These are phyloP conservation scores for Malassezia yamatoensis DNA, from an alignment of 1,284 basidiomycete species.

Conservation along the genomic window DNA sequence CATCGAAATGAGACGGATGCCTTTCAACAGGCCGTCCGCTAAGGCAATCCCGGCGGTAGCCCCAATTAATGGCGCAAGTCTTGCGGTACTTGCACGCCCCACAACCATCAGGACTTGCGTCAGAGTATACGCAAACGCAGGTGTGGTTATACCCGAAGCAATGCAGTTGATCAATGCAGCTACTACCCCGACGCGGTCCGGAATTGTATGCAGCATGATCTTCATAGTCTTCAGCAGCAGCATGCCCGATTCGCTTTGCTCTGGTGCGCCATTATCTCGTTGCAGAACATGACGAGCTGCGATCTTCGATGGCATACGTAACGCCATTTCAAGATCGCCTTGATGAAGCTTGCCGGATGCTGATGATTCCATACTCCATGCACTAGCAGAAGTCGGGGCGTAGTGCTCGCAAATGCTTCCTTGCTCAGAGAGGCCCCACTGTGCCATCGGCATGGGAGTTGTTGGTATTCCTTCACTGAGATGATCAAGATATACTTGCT, in stretches of 20 bases:
- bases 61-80: conserved; percentile 47
- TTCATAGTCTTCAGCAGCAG: conserved; percentile 27
- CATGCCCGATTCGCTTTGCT: neutral
- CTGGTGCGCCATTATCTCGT: neutral
- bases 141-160: conserved; percentile 69
- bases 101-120: conserved; percentile 61
- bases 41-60: conserved; percentile 60
- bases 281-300: neutral
- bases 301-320: neutral
- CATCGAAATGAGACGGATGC: conserved; percentile 53
- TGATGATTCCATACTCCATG: neutral
- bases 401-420: neutral
- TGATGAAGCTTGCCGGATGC: neutral
- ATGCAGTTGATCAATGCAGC: conserved; percentile 56
- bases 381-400: neutral
- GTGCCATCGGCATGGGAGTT: neutral
- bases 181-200: conserved; percentile 61
- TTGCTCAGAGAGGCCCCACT: neutral
- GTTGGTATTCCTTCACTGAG: neutral
- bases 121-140: conserved; percentile 80
- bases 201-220: conserved; percentile 54
- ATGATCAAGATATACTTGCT: neutral
- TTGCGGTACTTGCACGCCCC: conserved; percentile 8
- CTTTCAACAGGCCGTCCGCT: conserved; percentile 63
- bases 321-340: neutral